Evolutionary conservation across 257 asterid genomes (phyloP).

Genomic region (Penstemon davidsonii): DNA sequence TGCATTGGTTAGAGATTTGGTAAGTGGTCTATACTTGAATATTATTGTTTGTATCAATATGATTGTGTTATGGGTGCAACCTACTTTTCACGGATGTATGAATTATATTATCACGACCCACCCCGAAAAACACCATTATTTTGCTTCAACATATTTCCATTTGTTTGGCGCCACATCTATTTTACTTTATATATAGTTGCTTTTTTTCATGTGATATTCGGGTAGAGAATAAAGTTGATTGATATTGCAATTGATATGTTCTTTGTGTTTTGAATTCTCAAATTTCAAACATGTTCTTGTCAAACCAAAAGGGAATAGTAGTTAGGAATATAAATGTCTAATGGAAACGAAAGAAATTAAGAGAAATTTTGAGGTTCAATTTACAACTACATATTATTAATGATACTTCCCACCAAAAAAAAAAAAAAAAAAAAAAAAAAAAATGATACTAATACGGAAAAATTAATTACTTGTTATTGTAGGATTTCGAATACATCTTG

Average conservation of each 20-base stretch:
- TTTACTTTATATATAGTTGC: constrained; percentile 29
- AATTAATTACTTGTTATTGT: no score
- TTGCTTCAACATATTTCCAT: constrained; percentile 21
- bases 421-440: no score
- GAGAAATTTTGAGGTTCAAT: no score
- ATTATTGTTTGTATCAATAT: constrained; percentile 20
- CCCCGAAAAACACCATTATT: constrained; percentile 23
- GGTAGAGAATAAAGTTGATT: constrained; percentile 28
- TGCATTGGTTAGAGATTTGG: constrained; percentile 12
- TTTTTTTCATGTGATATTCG: constrained; percentile 34
- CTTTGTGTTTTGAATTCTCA: background rate
- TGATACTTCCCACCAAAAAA: no score
- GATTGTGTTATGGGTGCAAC: constrained; percentile 35
- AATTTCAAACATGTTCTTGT: background rate
- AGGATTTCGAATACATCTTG: no score
- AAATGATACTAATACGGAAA: no score
- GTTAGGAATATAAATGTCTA: no score
- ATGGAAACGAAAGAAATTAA: no score
- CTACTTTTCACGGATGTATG: constrained; percentile 46
- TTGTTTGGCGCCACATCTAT: constrained; percentile 28
- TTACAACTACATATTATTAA: no score
- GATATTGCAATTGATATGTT: background rate
- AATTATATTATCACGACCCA: constrained; percentile 34
- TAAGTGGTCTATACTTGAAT: constrained; percentile 17
- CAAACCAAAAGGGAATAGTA: background rate